Evolutionary conservation across 1,284 basidiomycete genomes (phyloP).

Genomic region (Golubevia sp.): DNA sequence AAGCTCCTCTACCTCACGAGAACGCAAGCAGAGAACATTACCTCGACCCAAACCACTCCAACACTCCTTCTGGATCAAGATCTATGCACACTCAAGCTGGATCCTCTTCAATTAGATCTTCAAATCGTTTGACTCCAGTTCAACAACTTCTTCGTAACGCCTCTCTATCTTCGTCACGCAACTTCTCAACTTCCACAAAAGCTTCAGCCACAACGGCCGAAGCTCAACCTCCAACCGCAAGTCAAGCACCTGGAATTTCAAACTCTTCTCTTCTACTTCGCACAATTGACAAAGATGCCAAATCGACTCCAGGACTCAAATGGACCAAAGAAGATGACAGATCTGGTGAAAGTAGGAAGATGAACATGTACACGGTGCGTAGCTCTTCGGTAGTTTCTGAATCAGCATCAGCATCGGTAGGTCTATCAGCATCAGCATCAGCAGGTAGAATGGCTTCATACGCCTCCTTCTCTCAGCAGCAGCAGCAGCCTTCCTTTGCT

Average conservation of each 20-base stretch:
- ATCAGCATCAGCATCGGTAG: neutral
- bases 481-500: neutral
- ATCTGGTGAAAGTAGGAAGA: constrained; percentile 38
- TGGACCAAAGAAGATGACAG: neutral
- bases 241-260: constrained; percentile 15
- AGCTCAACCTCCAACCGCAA: constrained; percentile 10
- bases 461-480: neutral
- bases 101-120: constrained; percentile 10
- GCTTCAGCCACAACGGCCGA: constrained; percentile 20
- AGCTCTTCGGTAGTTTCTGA: constrained; percentile 13
- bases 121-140: constrained; percentile 27
- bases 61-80: neutral
- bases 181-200: constrained; percentile 28
- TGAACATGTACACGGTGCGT: constrained; percentile 58
- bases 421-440: constrained; percentile 18
- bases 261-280: constrained; percentile 25
- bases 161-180: constrained; percentile 2
- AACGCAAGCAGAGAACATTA: neutral
- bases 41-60: neutral
- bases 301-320: constrained; percentile 33
- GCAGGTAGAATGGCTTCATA: neutral
- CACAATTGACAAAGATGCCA: constrained; percentile 26
- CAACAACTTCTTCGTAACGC: constrained; percentile 18
- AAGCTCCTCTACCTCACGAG: neutral
- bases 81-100: neutral